Evolutionary conservation across 306 rosid species (phyloP), one percentile per base, ranked within the genome.

Genomic region (Vigna angularis): DNA sequence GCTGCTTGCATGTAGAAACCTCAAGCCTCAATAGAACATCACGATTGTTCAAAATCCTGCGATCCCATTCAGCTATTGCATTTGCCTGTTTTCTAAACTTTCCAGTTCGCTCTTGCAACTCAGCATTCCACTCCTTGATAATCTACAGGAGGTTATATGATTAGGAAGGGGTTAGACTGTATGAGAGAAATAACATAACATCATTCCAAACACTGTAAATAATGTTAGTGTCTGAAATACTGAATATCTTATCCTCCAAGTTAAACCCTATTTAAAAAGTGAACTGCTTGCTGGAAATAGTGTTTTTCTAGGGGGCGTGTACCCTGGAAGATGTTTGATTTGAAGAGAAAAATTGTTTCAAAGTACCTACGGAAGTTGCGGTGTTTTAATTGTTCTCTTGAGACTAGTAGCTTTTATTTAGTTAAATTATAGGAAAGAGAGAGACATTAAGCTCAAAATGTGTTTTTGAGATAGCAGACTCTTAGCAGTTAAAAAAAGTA

Each of bases 101-200:
- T 62, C 98, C 97, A 50, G 95, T 89, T 77, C 98, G 96, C 85
- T 92, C 93, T 91, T 92, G 98, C 74, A 95, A 89, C 87, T 95
- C 97, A 6, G 88, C 72, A 86, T 95, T 95, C 98, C 98, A 95
- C 83, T 92, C 98, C 83, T 92, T 91, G 85, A 92, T 91, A 81
- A 92, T 95, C 98, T 95, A 48, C 81, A 76, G 9, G 64, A 51
- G 48, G 20, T 34, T 32, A 57, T 18, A 78, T 56, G 79, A 69
- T 79, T 15, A 50, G 74, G 20, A 79, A 24, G 9, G 51, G n/a
- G 18, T 17, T 12, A 65, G 62, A 82, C 61, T 53, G 70, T 14
- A 5, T 55, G 68, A 82, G 69, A 59, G 70, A 75, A 64, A 68
- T 4, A 67, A 55, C 70, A 34, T 16, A 66, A 61, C 50, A 20